Evolutionary conservation across 2,329 filamentous ascomycete species (phyloP).

Genomic region (Curvularia eragrostidis): DNA sequence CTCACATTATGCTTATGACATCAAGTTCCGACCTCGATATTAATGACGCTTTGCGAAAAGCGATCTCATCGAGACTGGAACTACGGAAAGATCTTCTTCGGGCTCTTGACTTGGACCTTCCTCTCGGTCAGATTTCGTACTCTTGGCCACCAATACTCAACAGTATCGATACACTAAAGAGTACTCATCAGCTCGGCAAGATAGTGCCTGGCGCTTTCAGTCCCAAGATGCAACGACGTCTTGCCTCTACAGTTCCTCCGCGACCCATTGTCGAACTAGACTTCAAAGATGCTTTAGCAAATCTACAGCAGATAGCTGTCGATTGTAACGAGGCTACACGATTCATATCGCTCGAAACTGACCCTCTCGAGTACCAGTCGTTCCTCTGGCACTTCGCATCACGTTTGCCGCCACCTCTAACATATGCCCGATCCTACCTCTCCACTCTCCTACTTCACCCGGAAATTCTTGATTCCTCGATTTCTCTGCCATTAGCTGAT

Average conservation of each 20-base stretch:
- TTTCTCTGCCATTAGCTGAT: constrained; percentile 81
- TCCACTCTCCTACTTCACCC: constrained; percentile 76
- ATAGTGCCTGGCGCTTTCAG: constrained; percentile 82
- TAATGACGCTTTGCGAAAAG: constrained; percentile 53
- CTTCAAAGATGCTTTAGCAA: constrained; percentile 72
- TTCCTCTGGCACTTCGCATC: constrained; percentile 78
- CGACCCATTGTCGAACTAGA: constrained; percentile 82
- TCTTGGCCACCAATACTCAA: constrained; percentile 50
- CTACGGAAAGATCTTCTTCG: constrained; percentile 70
- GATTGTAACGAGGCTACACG: constrained; percentile 69
- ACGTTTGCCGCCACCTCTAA: constrained; percentile 79
- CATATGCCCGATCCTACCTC: constrained; percentile 82
- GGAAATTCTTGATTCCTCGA: constrained; percentile 69
- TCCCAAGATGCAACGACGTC: constrained; percentile 84
- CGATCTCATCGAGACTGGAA: constrained; percentile 69
- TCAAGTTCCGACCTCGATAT: constrained; percentile 37
- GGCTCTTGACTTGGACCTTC: constrained; percentile 53
- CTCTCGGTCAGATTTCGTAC: constrained; percentile 35
- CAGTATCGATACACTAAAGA: constrained; percentile 62
- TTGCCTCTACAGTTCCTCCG: constrained; percentile 93
- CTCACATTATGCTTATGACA: constrained; percentile 18
- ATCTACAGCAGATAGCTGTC: constrained; percentile 72
- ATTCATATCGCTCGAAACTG: constrained; percentile 35
- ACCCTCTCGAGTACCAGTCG: constrained; percentile 57
- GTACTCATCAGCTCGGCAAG: constrained; percentile 67